These are phyloP conservation scores for Helotiales sp. DNA, from an alignment of 2,329 filamentous ascomycete species.

Conservation along the genomic window DNA sequence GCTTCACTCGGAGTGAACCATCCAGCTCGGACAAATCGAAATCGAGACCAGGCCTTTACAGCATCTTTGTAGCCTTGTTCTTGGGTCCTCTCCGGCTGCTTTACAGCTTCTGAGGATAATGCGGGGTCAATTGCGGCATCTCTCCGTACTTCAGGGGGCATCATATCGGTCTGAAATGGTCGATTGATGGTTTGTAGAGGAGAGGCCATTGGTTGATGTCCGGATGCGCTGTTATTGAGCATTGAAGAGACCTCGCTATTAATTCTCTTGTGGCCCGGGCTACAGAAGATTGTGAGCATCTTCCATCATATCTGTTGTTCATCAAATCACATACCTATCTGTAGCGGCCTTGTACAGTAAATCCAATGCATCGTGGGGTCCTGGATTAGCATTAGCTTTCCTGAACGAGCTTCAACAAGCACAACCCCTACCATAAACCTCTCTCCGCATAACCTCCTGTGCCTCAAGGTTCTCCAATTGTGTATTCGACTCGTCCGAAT, in stretches of 20 bases:
- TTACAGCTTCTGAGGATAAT: conserved; percentile 28
- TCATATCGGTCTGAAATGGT: conserved; percentile 35
- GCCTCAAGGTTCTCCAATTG: conserved; percentile 69
- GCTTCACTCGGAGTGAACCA: conserved; percentile 96
- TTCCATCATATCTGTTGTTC: background rate
- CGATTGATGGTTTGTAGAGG: conserved; percentile 27
- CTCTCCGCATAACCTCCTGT: conserved; percentile 66
- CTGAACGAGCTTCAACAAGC: background rate
- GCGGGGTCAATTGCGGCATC: conserved; percentile 40
- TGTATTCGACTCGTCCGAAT: conserved; percentile 60
- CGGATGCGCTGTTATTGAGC: conserved; percentile 25
- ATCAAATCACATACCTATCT: conserved; percentile 47
- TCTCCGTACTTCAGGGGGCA: conserved; percentile 28
- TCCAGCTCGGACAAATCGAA: conserved; percentile 93
- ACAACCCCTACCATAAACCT: conserved; percentile 67
- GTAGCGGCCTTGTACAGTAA: conserved; percentile 86
- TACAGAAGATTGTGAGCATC: background rate
- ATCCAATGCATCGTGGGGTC: conserved; percentile 90
- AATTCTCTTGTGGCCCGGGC: conserved; percentile 43
- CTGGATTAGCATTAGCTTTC: conserved; percentile 8
- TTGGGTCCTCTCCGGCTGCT: conserved; percentile 40
- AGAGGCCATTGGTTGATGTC: conserved; percentile 28
- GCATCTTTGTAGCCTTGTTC: conserved; percentile 70
- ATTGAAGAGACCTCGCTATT: conserved; percentile 38
- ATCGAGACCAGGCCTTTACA: conserved; percentile 84